These are phyloP conservation scores for Eutrema heterophyllum DNA, from an alignment of 345 rosid species.

Conservation along the genomic window DNA sequence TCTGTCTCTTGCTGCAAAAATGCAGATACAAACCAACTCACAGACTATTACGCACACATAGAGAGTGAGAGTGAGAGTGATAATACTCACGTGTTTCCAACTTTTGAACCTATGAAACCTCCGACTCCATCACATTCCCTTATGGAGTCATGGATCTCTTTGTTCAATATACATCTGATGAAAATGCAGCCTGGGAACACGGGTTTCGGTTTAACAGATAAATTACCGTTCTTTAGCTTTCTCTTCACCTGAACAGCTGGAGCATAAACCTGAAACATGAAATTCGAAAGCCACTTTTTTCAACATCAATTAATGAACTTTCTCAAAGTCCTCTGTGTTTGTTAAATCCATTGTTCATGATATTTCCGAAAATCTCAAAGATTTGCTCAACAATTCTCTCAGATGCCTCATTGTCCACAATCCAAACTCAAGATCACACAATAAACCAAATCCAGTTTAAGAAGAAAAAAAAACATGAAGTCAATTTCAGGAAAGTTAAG, in stretches of 20 bases:
- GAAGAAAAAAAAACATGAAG: background rate
- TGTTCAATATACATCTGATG: constrained; percentile 70
- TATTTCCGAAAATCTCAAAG: no score
- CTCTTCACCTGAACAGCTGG: constrained; percentile 67
- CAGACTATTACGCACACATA: background rate
- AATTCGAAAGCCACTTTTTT: background rate
- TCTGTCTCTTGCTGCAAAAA: constrained; percentile 56
- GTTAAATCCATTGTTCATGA: background rate
- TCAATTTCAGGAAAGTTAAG: background rate
- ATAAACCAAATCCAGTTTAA: background rate
- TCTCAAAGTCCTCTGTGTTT: background rate
- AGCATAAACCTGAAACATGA: constrained; percentile 60
- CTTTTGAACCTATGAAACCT: constrained; percentile 77
- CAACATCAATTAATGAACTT: background rate
- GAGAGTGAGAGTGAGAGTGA: background rate
- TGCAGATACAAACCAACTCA: constrained; percentile 3
- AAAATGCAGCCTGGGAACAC: constrained; percentile 79
- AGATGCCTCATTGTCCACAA: background rate
- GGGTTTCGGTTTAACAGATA: constrained; percentile 57
- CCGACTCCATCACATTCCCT: constrained; percentile 70
- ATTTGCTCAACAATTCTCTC: no score
- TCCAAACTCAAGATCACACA: constrained; percentile 3
- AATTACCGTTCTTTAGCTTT: constrained; percentile 61
- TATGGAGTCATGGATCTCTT: constrained; percentile 71
- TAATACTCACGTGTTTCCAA: constrained; percentile 70